Base-by-base conservation (phyloP, 2,329 filamentous ascomycete genomes). In the Cercospora brassicicola region DNA sequence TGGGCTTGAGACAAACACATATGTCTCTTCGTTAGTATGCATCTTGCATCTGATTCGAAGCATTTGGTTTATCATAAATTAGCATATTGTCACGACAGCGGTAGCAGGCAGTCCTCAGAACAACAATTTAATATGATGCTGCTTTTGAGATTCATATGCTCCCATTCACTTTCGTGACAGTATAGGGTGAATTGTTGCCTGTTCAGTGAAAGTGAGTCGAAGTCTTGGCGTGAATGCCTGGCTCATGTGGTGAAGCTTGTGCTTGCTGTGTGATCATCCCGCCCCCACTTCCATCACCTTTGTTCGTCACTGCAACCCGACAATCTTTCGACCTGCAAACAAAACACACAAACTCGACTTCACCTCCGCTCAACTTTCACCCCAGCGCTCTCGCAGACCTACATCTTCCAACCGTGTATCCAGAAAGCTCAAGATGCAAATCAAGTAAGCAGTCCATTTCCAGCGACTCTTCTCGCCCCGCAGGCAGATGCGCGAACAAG, bases 271-370 rank as follows among this genome's bases (percentile, higher is more conserved):
- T 33, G 55, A 36, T 59, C 55, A 59, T 59, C 55, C 55, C 55
- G 55, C 55, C 55, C 55, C 55, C 55, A 59, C 55, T 59, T 59
- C 55, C 55, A 59, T 59, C 55, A 59, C 30, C 28, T 59, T 36
- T 59, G 55, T 36, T 36, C 55, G 55, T 59, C 55, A 59, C 55
- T 59, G 28, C 28, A 33, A 20, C 15, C 18, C 55, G 18, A 36
- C 28, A 31, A 59, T 59, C 55, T 55, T 55, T 55, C 48, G 23
- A 23, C 30, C 30, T 13, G 18, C 28, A 33, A 31, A 57, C 26
- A 33, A 31, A 59, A 36, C 55, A 36, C 31, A 31, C 30, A 59
- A 33, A 1, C 55, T 1, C 55, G n/a, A 59, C 55, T 18, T 20
- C 10, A 10, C 23, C 23, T 30, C 6, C 48, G 13, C 48, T 15